These are phyloP conservation scores for Colletotrichum sojae DNA, from an alignment of 2,329 filamentous ascomycete genomes.

Conservation along the genomic window DNA sequence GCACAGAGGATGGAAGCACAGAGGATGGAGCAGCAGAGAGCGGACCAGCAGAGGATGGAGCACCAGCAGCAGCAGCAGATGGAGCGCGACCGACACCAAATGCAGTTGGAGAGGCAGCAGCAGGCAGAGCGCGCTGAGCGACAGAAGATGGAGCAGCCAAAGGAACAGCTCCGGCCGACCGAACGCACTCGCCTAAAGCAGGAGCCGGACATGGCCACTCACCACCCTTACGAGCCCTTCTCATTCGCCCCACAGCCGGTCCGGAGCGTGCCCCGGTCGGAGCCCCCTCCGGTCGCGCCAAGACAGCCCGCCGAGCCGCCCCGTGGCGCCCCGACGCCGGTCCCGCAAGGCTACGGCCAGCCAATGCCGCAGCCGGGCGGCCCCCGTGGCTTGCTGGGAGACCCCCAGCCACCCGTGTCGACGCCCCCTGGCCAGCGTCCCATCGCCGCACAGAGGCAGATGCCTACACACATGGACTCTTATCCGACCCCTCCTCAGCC, in stretches of 20 bases:
- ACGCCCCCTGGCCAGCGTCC: conserved; percentile 46
- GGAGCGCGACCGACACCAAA: conserved; percentile 42
- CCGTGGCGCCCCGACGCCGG: conserved; percentile 50
- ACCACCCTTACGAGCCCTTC: conserved; percentile 62
- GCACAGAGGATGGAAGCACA: conserved; percentile 40
- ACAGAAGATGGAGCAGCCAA: conserved; percentile 46
- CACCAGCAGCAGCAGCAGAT: conserved; percentile 39
- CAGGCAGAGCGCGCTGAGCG: conserved; percentile 40
- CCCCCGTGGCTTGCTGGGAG: conserved; percentile 55
- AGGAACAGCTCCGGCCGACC: conserved; percentile 48
- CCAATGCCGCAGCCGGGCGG: conserved; percentile 58
- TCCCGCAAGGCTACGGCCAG: conserved; percentile 53
- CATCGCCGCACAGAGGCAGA: conserved; percentile 44
- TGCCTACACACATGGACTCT: conserved; percentile 50
- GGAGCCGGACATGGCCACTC: conserved; percentile 60
- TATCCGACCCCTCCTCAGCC: conserved; percentile 49
- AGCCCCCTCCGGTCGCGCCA: conserved; percentile 56
- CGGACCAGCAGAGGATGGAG: conserved; percentile 36
- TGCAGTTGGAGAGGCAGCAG: conserved; percentile 22
- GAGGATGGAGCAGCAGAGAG: conserved; percentile 45
- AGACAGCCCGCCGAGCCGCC: conserved; percentile 60
- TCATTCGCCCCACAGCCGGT: conserved; percentile 55
- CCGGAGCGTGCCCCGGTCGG: conserved; percentile 55
- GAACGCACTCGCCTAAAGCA: conserved; percentile 58
- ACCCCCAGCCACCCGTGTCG: conserved; percentile 51